Evolutionary conservation across 305 asterid species (phyloP), one percentile per base, ranked within the genome.

Genomic region (Lippia alba): DNA sequence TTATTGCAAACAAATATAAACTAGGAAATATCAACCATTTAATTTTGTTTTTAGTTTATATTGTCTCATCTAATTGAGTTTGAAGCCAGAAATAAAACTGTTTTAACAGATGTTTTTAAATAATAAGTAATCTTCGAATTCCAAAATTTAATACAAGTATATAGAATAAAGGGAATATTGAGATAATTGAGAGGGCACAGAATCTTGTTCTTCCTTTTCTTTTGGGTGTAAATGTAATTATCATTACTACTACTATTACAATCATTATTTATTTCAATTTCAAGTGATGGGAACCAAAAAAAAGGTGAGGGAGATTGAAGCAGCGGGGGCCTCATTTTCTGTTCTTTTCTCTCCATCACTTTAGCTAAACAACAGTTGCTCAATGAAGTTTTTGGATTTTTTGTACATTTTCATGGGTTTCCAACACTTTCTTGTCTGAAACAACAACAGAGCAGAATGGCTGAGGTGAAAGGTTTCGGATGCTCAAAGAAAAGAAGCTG

Each of bases 401-500:
- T 55, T 48, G 54, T 65, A 50, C 67, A 16, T 9, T 24, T 46
- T 66, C 17, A 11, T 16, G 62, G 68, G 68, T 40, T 16, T 62
- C 64, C 20, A 7, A 48, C 51, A 50, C 64, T 67, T 64, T 45
- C 49, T 30, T 57, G 46, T 57, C 58, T 32, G 41, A 19, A 41
- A 14, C 5, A 46, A 24, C 17, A 62, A 24, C 61, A 64, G 40
- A 24, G n/a, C 18, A 20, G 49, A 41, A 44, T 8, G 44, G 55
- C 24, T 33, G 69, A 40, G 73, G 50, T 20, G 20, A 36, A 36
- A 16, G 79, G n/a, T n/a, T 45, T 48, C 54, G 68, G 68, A 62
- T 51, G n/a, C 69, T 70, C 46, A 56, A 45, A 51, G 58, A 56
- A 67, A 61, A 44, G 76, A 61, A 44, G 76, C 59, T 77, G 78